Conservation (phyloP, 306 rosid genomes). For the Sicyos baderoa region DNA sequence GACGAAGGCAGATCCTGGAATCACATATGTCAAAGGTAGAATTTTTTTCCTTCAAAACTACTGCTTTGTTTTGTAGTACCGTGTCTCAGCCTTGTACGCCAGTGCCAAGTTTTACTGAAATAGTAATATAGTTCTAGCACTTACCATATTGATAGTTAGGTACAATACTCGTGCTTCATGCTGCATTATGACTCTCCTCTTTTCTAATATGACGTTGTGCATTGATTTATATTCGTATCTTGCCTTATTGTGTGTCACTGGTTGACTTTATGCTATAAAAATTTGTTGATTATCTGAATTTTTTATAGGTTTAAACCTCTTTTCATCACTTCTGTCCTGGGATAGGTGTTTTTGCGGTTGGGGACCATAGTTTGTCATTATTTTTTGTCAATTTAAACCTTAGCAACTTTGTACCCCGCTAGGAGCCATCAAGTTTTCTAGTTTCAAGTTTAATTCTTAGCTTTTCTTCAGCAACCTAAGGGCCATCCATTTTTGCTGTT, state of each 20-base stretch:
- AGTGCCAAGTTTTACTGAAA: neutral
- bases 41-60: neutral
- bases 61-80: slow-evolving; percentile 5
- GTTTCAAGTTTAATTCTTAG: neutral
- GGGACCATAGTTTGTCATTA: neutral
- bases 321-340: neutral
- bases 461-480: too few species aligned
- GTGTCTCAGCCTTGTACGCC: neutral
- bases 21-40: slow-evolving; percentile 78
- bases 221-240: neutral
- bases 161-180: neutral
- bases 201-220: neutral
- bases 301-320: neutral
- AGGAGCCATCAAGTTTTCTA: neutral
- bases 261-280: neutral
- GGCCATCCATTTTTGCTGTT: too few species aligned
- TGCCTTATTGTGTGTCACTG: neutral
- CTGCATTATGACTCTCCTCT: neutral
- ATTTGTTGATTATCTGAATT: neutral
- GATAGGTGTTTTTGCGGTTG: neutral
- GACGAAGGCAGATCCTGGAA: slow-evolving; percentile 89
- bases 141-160: neutral
- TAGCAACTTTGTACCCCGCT: neutral
- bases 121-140: neutral
- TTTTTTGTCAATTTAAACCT: slow-evolving; percentile 1